Percentiles rank a stretch among this genome's conserved stretches.
Conservation (phyloP, 768 basidiomycete genomes). For the Polyporus arcularius region DNA sequence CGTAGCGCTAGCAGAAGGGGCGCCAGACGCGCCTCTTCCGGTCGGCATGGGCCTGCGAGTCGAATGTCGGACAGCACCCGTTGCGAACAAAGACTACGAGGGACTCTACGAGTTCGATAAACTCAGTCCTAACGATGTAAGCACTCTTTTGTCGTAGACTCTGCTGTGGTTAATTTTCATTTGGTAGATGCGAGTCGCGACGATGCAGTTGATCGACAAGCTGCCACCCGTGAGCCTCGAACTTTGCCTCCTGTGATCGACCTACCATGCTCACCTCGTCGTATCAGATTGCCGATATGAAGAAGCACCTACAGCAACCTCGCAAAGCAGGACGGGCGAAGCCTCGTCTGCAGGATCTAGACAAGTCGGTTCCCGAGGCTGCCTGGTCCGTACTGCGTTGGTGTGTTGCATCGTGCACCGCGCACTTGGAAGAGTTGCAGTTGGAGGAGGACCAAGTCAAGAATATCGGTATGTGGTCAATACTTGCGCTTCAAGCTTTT, state of each 20-base stretch:
- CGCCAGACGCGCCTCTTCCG: conserved; percentile 59
- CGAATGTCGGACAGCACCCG: conserved; percentile 27
- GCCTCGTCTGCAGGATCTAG: conserved; percentile 54
- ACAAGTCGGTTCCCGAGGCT: conserved; percentile 50
- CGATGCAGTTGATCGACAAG: conserved; percentile 44
- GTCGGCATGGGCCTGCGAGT: conserved; percentile 63
- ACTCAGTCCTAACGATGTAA: conserved; percentile 39
- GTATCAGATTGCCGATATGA: conserved; percentile 56
- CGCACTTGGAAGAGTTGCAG: conserved; percentile 65
- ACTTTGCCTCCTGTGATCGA: not conserved
- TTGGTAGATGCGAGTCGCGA: conserved; percentile 47
- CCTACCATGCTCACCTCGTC: not conserved
- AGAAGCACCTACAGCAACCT: conserved; percentile 53
- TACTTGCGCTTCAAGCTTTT: not conserved
- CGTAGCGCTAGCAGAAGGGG: conserved; percentile 52
- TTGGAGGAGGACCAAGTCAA: conserved; percentile 54
- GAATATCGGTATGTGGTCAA: conserved; percentile 46
- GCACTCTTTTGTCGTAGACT: conserved; percentile 3
- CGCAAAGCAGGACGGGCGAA: conserved; percentile 51
- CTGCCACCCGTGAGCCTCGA: conserved; percentile 47
- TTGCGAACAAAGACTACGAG: conserved; percentile 26
- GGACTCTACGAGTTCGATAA: conserved; percentile 56
- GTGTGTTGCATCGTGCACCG: conserved; percentile 75
- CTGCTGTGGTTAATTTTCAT: not conserved
- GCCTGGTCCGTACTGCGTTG: conserved; percentile 70